Base-by-base conservation (phyloP, 1,284 basidiomycete genomes). In the Fomes fomentarius region DNA sequence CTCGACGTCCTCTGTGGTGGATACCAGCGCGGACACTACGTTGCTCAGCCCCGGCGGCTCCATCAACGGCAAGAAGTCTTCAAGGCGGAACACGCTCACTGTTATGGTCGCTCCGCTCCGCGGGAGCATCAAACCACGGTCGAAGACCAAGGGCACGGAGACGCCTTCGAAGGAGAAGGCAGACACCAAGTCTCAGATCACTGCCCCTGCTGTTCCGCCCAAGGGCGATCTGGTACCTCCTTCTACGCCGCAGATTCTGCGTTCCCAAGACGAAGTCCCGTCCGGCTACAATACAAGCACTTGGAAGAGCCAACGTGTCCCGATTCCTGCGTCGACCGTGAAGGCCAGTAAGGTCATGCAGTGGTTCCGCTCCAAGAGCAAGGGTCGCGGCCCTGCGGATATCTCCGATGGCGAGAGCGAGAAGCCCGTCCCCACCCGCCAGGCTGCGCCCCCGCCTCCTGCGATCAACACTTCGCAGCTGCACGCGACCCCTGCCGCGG, bases 331-430 rank as follows among this genome's bases (percentile, higher is more conserved):
- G 1, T 87, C 84, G 55, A 85, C 86, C 9, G 86, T 76, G 68
- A 91, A 91, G 69, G 88, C 89, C 5, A 80, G 79, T 62, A 88
- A 82, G 63, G 89, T 91, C 22, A 91, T 91, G 89, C 82, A 87
- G 50, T 91, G 89, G 89, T 91, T 91, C 77, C 77, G 89, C 69
- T 79, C 81, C 54, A 83, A 80, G 72, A 87, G 84, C 68, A 88
- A 84, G 63, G 82, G 77, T 30, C 66, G 62, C 35, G 60, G 64
- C 14, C 61, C 71, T 4, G 68, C 66, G 19, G 69, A 64, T 33
- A 54, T 69, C 30, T 58, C 72, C 4, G 73, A 72, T 35, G 71
- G 69, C 35, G 69, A 74, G 4, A 58, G 65, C 4, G 71, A 69
- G 58, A 70, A 65, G 45, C 42, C 43, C 21, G 48, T 54, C 12